Evolutionary conservation across 495 filamentous ascomycete genomes (phyloP), one percentile per base, ranked within the genome.

Genomic region (Penicillium malachiteum): DNA sequence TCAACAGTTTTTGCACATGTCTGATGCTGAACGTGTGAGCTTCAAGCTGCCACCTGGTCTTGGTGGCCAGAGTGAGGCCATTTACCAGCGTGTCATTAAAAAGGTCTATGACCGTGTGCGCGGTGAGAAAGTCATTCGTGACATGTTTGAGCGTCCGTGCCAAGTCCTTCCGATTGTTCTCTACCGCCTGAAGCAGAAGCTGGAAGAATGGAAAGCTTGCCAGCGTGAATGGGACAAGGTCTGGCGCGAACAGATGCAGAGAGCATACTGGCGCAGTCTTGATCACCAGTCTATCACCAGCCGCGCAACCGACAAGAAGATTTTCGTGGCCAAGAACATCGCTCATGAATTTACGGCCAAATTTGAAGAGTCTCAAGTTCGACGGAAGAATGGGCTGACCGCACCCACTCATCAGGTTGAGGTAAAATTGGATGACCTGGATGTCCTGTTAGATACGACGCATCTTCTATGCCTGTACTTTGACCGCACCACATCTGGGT

Each of bases 181-280:
- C 48, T 87, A 85, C 42, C 84, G 95, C 12, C 75, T 97, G 52
- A 96, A 96, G 73, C 87, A 91, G 60, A 96, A 96, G 60, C 87
- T 91, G 38, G 94, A 97, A 68, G 91, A 96, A 63, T 99, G 95
- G 95, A 90, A 95, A 58, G 89, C 92, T 39, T 90, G 90, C 32
- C 91, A 90, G 81, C 90, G 94, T 21, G 95, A 97, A 66, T 99
- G 95, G 95, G 91, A 97, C 71, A 97, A 97, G 69, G 90, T 97
- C 18, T 99, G 95, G 95, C 90, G 92, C 52, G 86, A 87, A 52
- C 94, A 97, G 70, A 97, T 92, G 41, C 86, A 92, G 58, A 81
- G 86, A 56, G 90, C 92, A 67, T 96, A 96, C 71, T 92, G 92
- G 78, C 91, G 87, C 72, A 96, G 91, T 72, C 82, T 99, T 46